phyloP scores from a whole-genome alignment of 202 grass and related monocot genomes.

The Schoenoplectus tabernaemontani region DNA sequence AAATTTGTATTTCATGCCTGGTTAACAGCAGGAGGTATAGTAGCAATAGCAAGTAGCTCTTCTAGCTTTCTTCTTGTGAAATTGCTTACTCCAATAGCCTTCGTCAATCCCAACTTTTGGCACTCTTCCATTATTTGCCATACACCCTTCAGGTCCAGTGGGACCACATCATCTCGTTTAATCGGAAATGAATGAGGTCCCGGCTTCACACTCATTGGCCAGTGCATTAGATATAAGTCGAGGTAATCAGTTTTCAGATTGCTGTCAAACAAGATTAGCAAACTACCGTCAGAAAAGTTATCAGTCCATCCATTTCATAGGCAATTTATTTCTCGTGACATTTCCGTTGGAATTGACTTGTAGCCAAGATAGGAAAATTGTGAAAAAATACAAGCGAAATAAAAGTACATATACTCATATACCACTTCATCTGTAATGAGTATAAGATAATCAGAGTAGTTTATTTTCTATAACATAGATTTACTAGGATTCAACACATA shows the following conservation, averaged over 20 bases:
- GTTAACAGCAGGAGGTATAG: slow-evolving; percentile 48
- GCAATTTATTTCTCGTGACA: neutral
- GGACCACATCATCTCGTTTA: slow-evolving; percentile 43
- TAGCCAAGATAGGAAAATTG: neutral
- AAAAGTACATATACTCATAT: neutral
- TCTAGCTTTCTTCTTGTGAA: slow-evolving; percentile 52
- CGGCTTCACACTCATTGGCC: slow-evolving; percentile 52
- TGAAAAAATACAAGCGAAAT: too few relatives aligned
- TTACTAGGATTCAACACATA: neutral
- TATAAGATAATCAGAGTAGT: neutral
- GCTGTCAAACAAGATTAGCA: slow-evolving; percentile 16
- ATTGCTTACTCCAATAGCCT: slow-evolving; percentile 77
- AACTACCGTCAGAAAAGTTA: neutral
- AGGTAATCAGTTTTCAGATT: slow-evolving; percentile 64
- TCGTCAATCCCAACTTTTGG: slow-evolving; percentile 47
- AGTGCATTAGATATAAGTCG: slow-evolving; percentile 66
- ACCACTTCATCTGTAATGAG: neutral
- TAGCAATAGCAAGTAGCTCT: slow-evolving; percentile 35
- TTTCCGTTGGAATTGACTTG: neutral
- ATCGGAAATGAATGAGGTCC: slow-evolving; percentile 30
- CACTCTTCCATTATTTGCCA: slow-evolving; percentile 81
- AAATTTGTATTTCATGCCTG: slow-evolving; percentile 34
- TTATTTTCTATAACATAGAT: neutral
- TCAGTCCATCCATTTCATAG: too few relatives aligned
- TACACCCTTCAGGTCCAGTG: slow-evolving; percentile 40